A percentile compares a stretch with the other conserved stretches of the same genome.
phyloP scores from a whole-genome alignment of 2,329 filamentous ascomycete species.

The Fusarium lyarnte region DNA sequence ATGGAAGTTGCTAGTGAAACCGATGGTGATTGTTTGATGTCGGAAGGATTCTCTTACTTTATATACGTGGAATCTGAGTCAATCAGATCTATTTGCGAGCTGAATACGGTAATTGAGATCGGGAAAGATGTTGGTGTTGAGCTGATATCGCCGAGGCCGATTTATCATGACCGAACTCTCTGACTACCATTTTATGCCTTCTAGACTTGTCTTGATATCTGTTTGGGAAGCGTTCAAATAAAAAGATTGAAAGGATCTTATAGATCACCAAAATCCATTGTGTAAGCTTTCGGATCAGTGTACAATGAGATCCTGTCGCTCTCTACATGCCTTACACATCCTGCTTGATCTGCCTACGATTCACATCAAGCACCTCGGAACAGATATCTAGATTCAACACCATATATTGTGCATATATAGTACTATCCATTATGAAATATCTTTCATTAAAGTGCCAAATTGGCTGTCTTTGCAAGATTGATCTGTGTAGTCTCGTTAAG shows the following conservation, averaged over 20 bases:
- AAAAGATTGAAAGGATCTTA: background rate
- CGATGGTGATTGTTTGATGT: too few species aligned
- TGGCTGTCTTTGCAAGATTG: background rate
- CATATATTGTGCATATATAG: too few species aligned
- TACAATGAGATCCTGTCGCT: background rate
- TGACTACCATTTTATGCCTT: background rate
- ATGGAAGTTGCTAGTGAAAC: background rate
- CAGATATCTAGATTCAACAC: background rate
- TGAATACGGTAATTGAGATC: background rate
- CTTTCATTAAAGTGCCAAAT: background rate
- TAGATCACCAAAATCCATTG: background rate
- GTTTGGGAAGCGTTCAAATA: background rate
- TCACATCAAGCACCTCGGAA: background rate
- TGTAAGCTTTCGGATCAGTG: background rate
- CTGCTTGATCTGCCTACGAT: background rate
- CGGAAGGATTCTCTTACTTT: background rate
- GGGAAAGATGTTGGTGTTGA: background rate
- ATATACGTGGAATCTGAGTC: slow-evolving; percentile 1
- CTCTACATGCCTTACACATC: background rate
- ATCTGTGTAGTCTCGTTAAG: background rate
- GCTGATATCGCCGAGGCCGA: slow-evolving; percentile 30
- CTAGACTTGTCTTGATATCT: background rate
- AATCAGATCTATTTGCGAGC: background rate
- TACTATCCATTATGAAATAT: too few species aligned
- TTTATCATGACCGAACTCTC: slow-evolving; percentile 6